Percentiles rank a stretch among this genome's conserved stretches.
Conservation (phyloP, 2,329 filamentous ascomycete species). For the Fusarium sp. region DNA sequence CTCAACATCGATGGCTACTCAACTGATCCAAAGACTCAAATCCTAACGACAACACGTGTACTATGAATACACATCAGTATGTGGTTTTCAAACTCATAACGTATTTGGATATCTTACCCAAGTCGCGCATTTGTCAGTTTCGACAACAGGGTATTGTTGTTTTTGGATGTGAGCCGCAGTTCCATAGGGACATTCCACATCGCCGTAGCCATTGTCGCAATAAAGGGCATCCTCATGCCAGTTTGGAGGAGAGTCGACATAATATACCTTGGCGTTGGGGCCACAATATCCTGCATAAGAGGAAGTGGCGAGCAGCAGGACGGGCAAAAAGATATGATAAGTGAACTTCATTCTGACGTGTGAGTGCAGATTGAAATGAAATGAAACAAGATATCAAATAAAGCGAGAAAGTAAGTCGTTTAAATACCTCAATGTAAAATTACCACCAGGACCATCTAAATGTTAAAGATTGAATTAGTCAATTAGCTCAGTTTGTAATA, state of each 20-base stretch:
- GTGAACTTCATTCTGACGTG: background rate
- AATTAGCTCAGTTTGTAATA: background rate
- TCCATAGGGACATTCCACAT: background rate
- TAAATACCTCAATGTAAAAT: background rate
- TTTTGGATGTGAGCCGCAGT: background rate
- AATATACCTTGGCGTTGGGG: background rate
- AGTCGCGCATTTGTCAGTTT: too few relatives aligned
- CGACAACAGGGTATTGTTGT: too few relatives aligned
- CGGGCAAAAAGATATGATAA: rapidly evolving
- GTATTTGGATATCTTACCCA: too few relatives aligned
- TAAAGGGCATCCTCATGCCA: background rate
- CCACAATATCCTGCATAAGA: background rate
- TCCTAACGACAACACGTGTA: too few relatives aligned
- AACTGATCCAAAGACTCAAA: too few relatives aligned
- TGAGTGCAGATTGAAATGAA: background rate
- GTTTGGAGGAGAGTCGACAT: rapidly evolving
- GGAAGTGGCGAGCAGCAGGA: background rate
- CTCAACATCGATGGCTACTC: too few relatives aligned
- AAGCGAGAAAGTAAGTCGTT: rapidly evolving
- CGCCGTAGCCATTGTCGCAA: background rate
- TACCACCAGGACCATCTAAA: rapidly evolving
- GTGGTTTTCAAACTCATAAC: too few relatives aligned
- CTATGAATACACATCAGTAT: too few relatives aligned
- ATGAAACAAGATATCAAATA: rapidly evolving
- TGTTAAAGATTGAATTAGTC: background rate